Evolutionary conservation across 1,139 yeast species (phyloP).

Genomic region (Zhuliangozyma parablackwelliae): DNA sequence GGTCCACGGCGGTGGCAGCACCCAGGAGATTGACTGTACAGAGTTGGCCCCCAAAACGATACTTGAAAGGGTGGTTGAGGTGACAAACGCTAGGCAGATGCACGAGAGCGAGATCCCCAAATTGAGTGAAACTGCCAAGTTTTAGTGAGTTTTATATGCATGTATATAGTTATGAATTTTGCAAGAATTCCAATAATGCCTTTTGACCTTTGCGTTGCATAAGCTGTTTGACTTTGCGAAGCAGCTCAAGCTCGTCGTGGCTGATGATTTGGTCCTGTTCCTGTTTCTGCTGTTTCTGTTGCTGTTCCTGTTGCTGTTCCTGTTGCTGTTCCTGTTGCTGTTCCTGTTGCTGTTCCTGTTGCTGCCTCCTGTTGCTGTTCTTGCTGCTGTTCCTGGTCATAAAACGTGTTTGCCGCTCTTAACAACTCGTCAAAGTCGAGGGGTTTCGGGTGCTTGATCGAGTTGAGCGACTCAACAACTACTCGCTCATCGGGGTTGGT

Average conservation of each 20-base stretch:
- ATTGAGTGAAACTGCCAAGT: neutral
- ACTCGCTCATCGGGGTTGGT: constrained; percentile 19
- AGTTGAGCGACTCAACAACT: constrained; percentile 21
- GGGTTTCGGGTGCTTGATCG: constrained; percentile 10
- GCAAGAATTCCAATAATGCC: constrained; percentile 56
- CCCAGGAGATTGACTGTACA: constrained; percentile 29
- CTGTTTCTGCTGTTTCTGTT: too few species aligned
- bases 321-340: too few species aligned
- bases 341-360: too few species aligned
- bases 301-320: too few species aligned
- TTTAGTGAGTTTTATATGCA: neutral
- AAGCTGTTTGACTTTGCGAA: constrained; percentile 54
- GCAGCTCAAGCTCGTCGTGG: constrained; percentile 43
- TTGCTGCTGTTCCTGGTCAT: constrained; percentile 10
- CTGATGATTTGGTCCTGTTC: constrained; percentile 15
- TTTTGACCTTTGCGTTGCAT: constrained; percentile 69
- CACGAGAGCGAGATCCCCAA: constrained; percentile 25
- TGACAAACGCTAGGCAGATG: constrained; percentile 28
- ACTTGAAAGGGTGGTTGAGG: constrained; percentile 25
- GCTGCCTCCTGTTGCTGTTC: too few species aligned
- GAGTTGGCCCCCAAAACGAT: constrained; percentile 23
- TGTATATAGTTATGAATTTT: constrained; percentile 7
- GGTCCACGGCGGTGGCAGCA: constrained; percentile 22
- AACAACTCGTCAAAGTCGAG: constrained; percentile 25
- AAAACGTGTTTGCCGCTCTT: constrained; percentile 18